Conservation (phyloP, 2,329 filamentous ascomycete species). For the Pseudogymnoascus sp. region DNA sequence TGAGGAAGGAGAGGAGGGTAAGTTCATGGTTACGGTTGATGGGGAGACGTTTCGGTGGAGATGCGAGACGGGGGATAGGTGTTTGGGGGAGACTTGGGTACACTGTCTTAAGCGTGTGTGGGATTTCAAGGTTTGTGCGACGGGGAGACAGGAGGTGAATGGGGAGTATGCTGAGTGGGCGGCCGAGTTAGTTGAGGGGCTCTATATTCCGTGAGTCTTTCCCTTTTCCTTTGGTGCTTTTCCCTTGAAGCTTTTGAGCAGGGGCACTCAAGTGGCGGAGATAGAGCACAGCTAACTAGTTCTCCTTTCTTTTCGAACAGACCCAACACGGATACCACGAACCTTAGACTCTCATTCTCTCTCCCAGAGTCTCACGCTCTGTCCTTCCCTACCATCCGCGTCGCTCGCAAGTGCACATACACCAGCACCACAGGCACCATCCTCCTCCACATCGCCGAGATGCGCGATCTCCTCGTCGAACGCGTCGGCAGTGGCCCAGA, state of each 20-base stretch:
- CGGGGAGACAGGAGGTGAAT: constrained; percentile 12
- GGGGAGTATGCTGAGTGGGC: constrained; percentile 18
- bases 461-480: not conserved
- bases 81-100: constrained; percentile 21
- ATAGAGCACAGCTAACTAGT: constrained; percentile 9
- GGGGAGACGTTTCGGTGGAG: constrained; percentile 21
- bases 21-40: constrained; percentile 24
- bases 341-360: not conserved
- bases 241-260: not conserved
- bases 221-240: not conserved
- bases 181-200: constrained; percentile 14
- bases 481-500: not conserved
- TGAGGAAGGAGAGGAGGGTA: not conserved
- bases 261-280: too few species aligned
- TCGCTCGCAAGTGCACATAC: constrained; percentile 1
- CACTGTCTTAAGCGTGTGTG: constrained; percentile 26
- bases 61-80: constrained; percentile 13
- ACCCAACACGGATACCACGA: not conserved
- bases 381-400: constrained; percentile 4
- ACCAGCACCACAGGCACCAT: not conserved
- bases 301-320: constrained; percentile 10
- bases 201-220: constrained; percentile 24
- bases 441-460: constrained; percentile 1
- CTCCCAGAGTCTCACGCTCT: not conserved
- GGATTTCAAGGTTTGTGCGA: constrained; percentile 23